Percentiles rank a stretch among this genome's conserved stretches.
These are phyloP conservation scores for Citrus trifoliata DNA, from an alignment of 345 rosid genomes.

Conservation along the genomic window DNA sequence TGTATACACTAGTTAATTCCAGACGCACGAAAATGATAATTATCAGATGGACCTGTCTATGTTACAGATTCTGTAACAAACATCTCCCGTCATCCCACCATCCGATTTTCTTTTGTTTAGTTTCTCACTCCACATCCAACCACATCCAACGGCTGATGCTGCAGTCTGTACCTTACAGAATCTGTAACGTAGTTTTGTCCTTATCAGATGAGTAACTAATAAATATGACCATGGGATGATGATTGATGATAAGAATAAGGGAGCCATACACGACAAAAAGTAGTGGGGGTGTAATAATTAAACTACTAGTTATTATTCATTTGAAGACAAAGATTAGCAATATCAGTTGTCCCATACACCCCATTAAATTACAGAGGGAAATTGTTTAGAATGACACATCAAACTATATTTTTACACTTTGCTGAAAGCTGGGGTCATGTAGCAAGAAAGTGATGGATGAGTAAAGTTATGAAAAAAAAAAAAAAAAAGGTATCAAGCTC, in stretches of 20 bases:
- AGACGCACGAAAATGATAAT: no score
- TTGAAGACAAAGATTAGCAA: neutral
- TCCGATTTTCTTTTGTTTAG: no score
- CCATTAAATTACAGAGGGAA: neutral
- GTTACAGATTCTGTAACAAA: no score
- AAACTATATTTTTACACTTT: neutral
- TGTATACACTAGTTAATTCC: no score
- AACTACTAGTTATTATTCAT: neutral
- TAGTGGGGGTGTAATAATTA: neutral
- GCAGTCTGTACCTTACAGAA: no score
- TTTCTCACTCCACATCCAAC: no score
- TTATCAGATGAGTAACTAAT: neutral
- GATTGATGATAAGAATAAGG: neutral
- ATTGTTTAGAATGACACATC: neutral
- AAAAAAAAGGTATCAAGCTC: conserved; percentile 16
- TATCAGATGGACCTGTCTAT: no score
- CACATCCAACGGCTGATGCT: no score
- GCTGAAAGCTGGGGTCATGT: neutral
- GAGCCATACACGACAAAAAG: neutral
- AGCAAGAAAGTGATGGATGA: neutral
- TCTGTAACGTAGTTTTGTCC: no score
- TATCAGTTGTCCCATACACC: neutral
- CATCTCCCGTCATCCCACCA: no score
- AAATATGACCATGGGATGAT: neutral
- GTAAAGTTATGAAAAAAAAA: neutral